A percentile compares a stretch with the other conserved stretches of the same genome.
Evolutionary conservation across 371 early-diverging fungal genomes (phyloP).

Genomic region (Saksenaea oblongispora): DNA sequence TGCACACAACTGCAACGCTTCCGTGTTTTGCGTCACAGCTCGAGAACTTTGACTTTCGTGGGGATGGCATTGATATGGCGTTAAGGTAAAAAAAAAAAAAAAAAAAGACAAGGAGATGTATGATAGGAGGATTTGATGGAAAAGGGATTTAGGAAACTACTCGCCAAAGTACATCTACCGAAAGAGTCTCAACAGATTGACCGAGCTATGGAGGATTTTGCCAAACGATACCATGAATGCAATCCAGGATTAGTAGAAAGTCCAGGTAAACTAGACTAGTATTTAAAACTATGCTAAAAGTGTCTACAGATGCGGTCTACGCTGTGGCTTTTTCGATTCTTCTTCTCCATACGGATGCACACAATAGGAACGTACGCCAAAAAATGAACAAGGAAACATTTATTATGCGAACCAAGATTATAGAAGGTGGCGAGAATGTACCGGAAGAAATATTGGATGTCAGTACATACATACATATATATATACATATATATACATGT

Average conservation of each 20-base stretch:
- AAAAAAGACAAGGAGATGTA: not conserved
- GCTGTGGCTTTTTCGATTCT: conserved; percentile 84
- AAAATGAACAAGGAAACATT: conserved; percentile 90
- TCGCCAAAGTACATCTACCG: conserved; percentile 77
- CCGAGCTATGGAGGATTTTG: conserved; percentile 84
- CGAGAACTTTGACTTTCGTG: conserved; percentile 65
- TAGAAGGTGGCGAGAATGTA: conserved; percentile 67
- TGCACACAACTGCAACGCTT: not conserved
- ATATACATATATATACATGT: too few relatives aligned
- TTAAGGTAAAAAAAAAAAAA: conserved; percentile 51
- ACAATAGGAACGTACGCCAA: conserved; percentile 81
- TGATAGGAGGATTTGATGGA: not conserved
- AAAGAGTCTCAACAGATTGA: conserved; percentile 93
- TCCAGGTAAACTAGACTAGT: conserved; percentile 42
- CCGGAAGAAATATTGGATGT: conserved; percentile 74
- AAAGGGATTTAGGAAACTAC: conserved; percentile 58
- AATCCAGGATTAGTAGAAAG: conserved; percentile 69
- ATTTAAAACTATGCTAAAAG: not conserved
- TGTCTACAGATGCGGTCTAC: conserved; percentile 68
- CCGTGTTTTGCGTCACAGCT: conserved; percentile 43
- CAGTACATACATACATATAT: conserved; percentile 10
- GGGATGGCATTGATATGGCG: conserved; percentile 72
- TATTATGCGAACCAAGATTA: conserved; percentile 66
- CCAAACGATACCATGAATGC: conserved; percentile 73
- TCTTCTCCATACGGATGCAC: conserved; percentile 91